Evolutionary conservation across 2,329 filamentous ascomycete species (phyloP).

Genomic region (Colletotrichum viniferum): DNA sequence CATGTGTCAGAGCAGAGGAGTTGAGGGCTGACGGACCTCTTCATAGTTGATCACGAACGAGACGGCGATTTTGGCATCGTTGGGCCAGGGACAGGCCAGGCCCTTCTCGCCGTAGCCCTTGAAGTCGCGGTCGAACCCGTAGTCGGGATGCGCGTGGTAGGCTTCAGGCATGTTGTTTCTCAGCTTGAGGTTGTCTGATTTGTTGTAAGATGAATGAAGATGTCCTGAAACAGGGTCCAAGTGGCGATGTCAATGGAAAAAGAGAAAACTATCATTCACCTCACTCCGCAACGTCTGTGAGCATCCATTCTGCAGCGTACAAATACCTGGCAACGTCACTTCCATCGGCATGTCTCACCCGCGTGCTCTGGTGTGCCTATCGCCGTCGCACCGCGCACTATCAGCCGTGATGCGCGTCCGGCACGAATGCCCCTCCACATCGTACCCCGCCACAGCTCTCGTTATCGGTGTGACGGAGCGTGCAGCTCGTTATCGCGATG

Average conservation of each 20-base stretch:
- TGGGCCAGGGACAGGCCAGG: conserved; percentile 40
- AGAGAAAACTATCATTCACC: not conserved
- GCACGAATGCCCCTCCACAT: not conserved
- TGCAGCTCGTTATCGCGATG: not conserved
- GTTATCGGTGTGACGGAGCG: not conserved
- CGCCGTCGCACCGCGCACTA: not conserved
- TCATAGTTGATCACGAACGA: conserved; percentile 52
- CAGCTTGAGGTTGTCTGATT: not conserved
- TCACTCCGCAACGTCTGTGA: not conserved
- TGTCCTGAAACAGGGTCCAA: not conserved
- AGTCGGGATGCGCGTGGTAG: conserved; percentile 32
- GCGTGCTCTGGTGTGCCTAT: not conserved
- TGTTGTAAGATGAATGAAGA: not conserved
- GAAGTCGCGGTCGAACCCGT: conserved; percentile 34
- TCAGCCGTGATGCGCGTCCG: not conserved
- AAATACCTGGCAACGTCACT: not conserved
- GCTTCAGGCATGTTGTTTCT: conserved; percentile 27
- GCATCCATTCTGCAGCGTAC: not conserved
- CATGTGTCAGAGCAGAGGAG: not conserved
- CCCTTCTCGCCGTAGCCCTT: conserved; percentile 45
- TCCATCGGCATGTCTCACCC: not conserved
- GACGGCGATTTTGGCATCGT: conserved; percentile 45
- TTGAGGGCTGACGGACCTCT: conserved; percentile 32
- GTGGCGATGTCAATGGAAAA: not conserved
- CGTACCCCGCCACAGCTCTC: not conserved